phyloP scores from a whole-genome alignment of 768 basidiomycete species.

The Strobilomyces dryophilus region DNA sequence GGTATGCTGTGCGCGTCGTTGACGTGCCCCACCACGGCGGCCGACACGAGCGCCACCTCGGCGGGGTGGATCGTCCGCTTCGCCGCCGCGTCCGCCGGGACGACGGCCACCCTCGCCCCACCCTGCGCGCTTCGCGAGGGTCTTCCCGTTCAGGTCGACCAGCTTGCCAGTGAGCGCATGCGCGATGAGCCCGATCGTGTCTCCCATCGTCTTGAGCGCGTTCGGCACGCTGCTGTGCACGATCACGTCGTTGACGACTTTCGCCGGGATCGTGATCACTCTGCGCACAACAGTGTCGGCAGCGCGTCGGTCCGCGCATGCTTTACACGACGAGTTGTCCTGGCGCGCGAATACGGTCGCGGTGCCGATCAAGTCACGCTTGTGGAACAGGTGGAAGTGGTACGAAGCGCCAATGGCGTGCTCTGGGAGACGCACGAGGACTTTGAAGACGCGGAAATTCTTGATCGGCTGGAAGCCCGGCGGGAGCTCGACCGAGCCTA shows the following conservation, averaged over 20 bases:
- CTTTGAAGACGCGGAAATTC: conserved; percentile 24
- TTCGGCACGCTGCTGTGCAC: conserved; percentile 3
- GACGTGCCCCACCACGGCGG: conserved; percentile 19
- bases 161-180: conserved; percentile 15
- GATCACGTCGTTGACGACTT: conserved; percentile 21
- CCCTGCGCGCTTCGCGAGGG: conserved; percentile 19
- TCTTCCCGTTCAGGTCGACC: conserved; percentile 10
- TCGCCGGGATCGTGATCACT: conserved; percentile 21
- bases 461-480: conserved; percentile 12
- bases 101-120: not conserved
- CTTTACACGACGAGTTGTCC: conserved; percentile 21
- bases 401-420: conserved; percentile 24
- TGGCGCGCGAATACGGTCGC: conserved; percentile 24
- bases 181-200: conserved; percentile 11
- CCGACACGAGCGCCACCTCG: conserved; percentile 20
- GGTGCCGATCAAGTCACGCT: conserved; percentile 16
- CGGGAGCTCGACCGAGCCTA: conserved; percentile 9
- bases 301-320: conserved; percentile 21
- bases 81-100: conserved; percentile 1
- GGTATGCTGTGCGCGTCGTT: conserved; percentile 12
- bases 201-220: conserved; percentile 9
- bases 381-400: conserved; percentile 19
- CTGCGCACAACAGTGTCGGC: conserved; percentile 18
- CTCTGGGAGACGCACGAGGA: conserved; percentile 24
- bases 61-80: conserved; percentile 15